Conservation (phyloP, 768 basidiomycete species). For the Podaxis sp. region DNA sequence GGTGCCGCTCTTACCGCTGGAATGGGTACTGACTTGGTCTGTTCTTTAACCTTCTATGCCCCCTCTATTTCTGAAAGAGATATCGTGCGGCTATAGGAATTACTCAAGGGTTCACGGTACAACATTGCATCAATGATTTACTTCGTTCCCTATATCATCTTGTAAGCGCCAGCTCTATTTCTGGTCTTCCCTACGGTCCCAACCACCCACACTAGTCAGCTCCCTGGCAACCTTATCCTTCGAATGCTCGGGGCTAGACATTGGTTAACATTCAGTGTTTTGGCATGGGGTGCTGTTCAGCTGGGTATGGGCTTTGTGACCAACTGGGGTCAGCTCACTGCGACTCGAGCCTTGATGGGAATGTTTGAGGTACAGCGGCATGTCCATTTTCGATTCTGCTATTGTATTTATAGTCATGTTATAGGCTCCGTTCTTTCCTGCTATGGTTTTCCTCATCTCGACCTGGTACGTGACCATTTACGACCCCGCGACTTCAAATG, state of each 20-base stretch:
- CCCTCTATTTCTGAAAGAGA: background rate
- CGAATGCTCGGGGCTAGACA: slow-evolving; percentile 40
- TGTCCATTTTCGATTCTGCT: background rate
- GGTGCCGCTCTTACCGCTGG: slow-evolving; percentile 39
- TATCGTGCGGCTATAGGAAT: slow-evolving; percentile 18
- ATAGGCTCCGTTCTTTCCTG: slow-evolving; percentile 44
- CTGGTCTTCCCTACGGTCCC: background rate
- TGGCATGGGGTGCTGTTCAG: slow-evolving; percentile 41
- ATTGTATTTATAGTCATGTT: background rate
- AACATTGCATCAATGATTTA: slow-evolving; percentile 39
- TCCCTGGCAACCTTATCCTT: slow-evolving; percentile 41
- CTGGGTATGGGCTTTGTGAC: slow-evolving; percentile 42
- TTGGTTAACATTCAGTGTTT: slow-evolving; percentile 36
- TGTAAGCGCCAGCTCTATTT: slow-evolving; percentile 23
- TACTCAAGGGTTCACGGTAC: slow-evolving; percentile 30
- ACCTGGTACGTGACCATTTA: slow-evolving; percentile 30
- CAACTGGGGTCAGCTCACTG: slow-evolving; percentile 34
- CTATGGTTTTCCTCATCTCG: slow-evolving; percentile 41
- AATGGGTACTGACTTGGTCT: slow-evolving; percentile 36
- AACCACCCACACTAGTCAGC: slow-evolving; percentile 28
- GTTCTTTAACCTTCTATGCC: slow-evolving; percentile 1
- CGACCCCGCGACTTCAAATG: background rate
- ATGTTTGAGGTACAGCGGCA: slow-evolving; percentile 32
- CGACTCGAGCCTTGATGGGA: slow-evolving; percentile 41
- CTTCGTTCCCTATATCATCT: slow-evolving; percentile 40